phyloP scores from a whole-genome alignment of 768 basidiomycete species.

The Fistulinella prunicolor region DNA sequence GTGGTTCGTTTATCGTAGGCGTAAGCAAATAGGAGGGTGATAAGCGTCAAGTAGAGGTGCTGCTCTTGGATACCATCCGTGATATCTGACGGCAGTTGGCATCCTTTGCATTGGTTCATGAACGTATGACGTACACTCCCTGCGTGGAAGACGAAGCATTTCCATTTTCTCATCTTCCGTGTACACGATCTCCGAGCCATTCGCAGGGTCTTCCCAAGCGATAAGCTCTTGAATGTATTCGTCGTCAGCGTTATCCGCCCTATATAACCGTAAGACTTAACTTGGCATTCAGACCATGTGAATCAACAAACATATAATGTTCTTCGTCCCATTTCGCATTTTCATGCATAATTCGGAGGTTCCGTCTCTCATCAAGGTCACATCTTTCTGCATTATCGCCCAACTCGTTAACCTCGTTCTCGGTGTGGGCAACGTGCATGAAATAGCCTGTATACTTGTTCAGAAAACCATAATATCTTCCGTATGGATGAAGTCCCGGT shows the following conservation, averaged over 20 bases:
- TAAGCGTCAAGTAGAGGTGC: conserved; percentile 63
- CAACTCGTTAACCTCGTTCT: conserved; percentile 82
- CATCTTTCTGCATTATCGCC: conserved; percentile 64
- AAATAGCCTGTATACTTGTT: conserved; percentile 75
- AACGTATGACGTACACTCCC: conserved; percentile 44
- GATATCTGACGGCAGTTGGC: conserved; percentile 49
- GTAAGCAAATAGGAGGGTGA: conserved; percentile 75
- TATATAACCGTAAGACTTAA: conserved; percentile 28
- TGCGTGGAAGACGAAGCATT: conserved; percentile 55
- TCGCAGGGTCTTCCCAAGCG: conserved; percentile 59
- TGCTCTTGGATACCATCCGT: conserved; percentile 53
- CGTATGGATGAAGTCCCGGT: conserved; percentile 36
- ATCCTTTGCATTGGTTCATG: background rate
- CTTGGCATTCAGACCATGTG: background rate
- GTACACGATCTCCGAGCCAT: conserved; percentile 44
- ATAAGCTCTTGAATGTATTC: conserved; percentile 72
- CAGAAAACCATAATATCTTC: conserved; percentile 72
- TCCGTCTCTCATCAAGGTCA: conserved; percentile 47
- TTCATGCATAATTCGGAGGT: conserved; percentile 56
- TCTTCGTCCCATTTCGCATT: conserved; percentile 81
- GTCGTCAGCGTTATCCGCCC: conserved; percentile 80
- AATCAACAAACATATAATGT: conserved; percentile 67
- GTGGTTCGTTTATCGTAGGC: conserved; percentile 79
- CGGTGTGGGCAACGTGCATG: conserved; percentile 63
- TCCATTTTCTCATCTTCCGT: conserved; percentile 69